Conservation (phyloP, 768 basidiomycete genomes). For the Pilatotrama ljubarskyi region DNA sequence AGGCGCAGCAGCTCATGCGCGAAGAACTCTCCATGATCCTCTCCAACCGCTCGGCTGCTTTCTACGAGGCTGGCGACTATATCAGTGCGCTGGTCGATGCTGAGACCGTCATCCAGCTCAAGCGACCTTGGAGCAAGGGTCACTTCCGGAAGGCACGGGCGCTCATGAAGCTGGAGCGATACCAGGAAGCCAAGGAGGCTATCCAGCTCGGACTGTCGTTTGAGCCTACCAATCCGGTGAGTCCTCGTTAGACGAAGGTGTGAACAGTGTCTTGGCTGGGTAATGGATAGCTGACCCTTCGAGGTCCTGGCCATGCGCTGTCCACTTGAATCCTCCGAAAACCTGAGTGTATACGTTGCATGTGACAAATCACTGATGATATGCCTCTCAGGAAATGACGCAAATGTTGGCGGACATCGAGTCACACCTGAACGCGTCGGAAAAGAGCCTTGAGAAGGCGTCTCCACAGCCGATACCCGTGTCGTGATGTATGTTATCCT, state of each 20-base stretch:
- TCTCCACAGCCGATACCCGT: conserved; percentile 21
- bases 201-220: conserved; percentile 82
- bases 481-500: conserved; percentile 19
- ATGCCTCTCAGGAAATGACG: conserved; percentile 21
- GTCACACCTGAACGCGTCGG: conserved; percentile 1
- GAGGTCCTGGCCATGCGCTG: neutral
- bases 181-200: conserved; percentile 80
- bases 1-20: conserved; percentile 74
- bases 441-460: conserved; percentile 4
- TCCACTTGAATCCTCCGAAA: neutral
- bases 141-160: conserved; percentile 95
- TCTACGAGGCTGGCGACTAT: conserved; percentile 72
- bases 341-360: too few relatives aligned
- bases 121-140: conserved; percentile 91
- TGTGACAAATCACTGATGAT: too few relatives aligned
- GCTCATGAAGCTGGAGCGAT: conserved; percentile 65
- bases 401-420: conserved; percentile 25
- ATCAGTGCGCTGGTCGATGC: conserved; percentile 85
- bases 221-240: conserved; percentile 66
- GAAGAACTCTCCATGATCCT: conserved; percentile 91
- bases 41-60: conserved; percentile 90
- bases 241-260: neutral
- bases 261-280: neutral
- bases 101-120: conserved; percentile 82
- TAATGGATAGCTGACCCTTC: too few relatives aligned